Evolutionary conservation across 345 rosid genomes (phyloP).

Genomic region (Eucalyptus melliodora): DNA sequence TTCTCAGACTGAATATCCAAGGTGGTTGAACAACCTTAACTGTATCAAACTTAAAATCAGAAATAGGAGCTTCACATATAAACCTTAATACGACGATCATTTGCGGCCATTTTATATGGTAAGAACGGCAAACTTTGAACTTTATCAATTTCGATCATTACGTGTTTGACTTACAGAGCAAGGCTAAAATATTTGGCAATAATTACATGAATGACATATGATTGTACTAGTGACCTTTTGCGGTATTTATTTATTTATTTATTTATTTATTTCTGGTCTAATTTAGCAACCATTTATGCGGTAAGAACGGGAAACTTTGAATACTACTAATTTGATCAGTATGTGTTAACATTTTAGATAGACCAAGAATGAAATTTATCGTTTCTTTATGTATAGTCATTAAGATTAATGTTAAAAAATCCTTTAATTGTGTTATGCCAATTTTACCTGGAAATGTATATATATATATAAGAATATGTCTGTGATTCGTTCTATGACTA

Average conservation of each 20-base stretch:
- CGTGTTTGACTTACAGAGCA: neutral
- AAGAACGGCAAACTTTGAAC: neutral
- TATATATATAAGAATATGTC: neutral
- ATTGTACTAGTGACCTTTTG: neutral
- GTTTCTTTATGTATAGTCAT: neutral
- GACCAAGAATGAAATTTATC: neutral
- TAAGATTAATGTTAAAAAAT: neutral
- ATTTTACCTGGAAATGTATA: no score
- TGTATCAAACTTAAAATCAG: neutral
- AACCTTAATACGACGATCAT: neutral
- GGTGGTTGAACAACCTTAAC: neutral
- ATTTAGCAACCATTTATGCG: neutral
- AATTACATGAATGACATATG: neutral
- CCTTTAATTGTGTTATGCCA: neutral
- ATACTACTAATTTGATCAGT: neutral
- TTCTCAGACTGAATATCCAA: neutral
- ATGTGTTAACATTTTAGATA: neutral
- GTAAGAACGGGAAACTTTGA: neutral
- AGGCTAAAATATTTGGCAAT: neutral
- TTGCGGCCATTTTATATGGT: neutral
- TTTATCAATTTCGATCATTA: neutral
- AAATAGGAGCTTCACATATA: neutral
- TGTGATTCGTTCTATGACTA: neutral
- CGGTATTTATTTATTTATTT: no score
- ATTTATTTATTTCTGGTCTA: no score